Evolutionary conservation across 768 basidiomycete genomes (phyloP).

Genomic region (Lactarius quietus): DNA sequence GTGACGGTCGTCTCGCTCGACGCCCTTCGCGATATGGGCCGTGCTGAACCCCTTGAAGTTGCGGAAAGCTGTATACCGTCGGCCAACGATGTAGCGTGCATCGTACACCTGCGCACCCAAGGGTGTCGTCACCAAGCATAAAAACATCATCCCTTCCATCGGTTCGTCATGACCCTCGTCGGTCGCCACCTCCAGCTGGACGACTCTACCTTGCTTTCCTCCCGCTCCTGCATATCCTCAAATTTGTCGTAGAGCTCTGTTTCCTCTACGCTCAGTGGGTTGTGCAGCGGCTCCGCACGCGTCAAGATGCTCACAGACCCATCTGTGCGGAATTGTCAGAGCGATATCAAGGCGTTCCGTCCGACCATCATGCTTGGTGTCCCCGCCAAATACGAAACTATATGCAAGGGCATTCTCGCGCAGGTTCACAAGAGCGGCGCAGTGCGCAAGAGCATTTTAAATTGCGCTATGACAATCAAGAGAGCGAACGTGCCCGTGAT

Average conservation of each 20-base stretch:
- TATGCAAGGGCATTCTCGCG: conserved; percentile 87
- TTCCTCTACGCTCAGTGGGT: conserved; percentile 73
- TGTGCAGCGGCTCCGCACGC: conserved; percentile 84
- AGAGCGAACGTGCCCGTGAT: too few relatives aligned
- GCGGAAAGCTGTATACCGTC: conserved; percentile 50
- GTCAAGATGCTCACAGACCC: conserved; percentile 96
- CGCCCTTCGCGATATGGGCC: conserved; percentile 68
- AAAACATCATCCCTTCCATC: too few relatives aligned
- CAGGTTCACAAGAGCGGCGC: conserved; percentile 70
- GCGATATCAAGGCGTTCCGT: too few relatives aligned
- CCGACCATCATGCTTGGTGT: too few relatives aligned
- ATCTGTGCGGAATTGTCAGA: conserved; percentile 81
- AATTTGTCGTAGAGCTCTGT: too few relatives aligned
- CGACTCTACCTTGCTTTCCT: too few relatives aligned
- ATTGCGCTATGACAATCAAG: conserved; percentile 74
- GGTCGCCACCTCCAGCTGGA: too few relatives aligned
- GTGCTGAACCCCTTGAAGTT: conserved; percentile 47
- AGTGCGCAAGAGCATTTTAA: conserved; percentile 74
- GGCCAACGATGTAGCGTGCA: conserved; percentile 53
- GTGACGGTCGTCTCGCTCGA: conserved; percentile 63
- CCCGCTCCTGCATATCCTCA: too few relatives aligned
- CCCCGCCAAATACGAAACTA: too few relatives aligned
- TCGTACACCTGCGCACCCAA: conserved; percentile 92
- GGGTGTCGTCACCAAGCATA: too few relatives aligned
- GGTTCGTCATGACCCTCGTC: too few relatives aligned